These are phyloP conservation scores for Metarhizium sp. DNA, from an alignment of 2,329 filamentous ascomycete species.

Conservation along the genomic window DNA sequence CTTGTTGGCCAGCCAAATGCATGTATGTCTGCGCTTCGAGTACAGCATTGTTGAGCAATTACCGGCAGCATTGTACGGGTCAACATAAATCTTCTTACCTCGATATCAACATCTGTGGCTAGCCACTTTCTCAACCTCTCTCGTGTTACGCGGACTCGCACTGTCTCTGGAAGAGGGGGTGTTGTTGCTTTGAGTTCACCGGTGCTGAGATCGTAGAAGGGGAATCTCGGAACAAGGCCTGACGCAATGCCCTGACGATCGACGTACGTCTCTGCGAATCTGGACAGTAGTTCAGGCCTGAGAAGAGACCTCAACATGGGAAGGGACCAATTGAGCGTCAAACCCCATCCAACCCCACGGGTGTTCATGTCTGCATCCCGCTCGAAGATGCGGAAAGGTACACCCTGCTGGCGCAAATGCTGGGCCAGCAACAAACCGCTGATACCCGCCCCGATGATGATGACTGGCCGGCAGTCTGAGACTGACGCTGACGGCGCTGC, in stretches of 20 bases:
- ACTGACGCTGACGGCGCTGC: not conserved
- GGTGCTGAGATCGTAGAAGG: conserved; percentile 46
- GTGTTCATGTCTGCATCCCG: conserved; percentile 36
- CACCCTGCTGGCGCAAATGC: conserved; percentile 17
- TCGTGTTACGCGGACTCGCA: conserved; percentile 37
- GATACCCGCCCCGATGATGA: conserved; percentile 28
- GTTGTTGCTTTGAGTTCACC: conserved; percentile 31
- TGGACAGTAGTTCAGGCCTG: conserved; percentile 32
- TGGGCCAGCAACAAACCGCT: conserved; percentile 28
- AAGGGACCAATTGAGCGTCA: conserved; percentile 55
- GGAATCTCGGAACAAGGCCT: conserved; percentile 38
- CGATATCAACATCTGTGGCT: conserved; percentile 33
- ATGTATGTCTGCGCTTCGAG: too few species aligned
- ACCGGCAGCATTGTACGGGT: too few species aligned
- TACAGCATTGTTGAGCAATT: too few species aligned
- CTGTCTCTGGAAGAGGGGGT: conserved; percentile 32
- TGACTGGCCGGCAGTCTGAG: conserved; percentile 12
- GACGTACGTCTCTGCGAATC: conserved; percentile 42
- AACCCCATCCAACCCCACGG: conserved; percentile 49
- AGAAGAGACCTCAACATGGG: conserved; percentile 41
- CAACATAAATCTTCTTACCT: conserved; percentile 22
- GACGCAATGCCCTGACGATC: conserved; percentile 38
- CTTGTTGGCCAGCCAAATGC: too few species aligned
- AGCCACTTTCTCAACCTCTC: conserved; percentile 36
- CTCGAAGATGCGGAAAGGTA: conserved; percentile 42